Conservation (phyloP, 768 basidiomycete genomes). For the Suillus subalutaceus region DNA sequence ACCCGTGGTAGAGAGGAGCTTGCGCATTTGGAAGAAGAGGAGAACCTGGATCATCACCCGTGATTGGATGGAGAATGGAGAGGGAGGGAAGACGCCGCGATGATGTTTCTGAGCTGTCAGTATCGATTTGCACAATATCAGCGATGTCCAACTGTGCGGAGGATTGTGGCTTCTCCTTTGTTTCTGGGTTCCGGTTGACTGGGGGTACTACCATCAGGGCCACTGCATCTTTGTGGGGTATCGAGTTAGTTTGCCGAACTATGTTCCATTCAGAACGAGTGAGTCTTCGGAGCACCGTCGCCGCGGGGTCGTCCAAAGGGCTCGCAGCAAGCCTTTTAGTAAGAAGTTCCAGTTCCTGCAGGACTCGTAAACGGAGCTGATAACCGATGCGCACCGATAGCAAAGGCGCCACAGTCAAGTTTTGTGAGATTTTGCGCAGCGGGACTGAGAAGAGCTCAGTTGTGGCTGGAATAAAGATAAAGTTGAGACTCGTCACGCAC, state of each 20-base stretch:
- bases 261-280: conserved; percentile 61
- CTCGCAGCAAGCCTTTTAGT: conserved; percentile 42
- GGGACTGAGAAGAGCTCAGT: conserved; percentile 19
- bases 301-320: conserved; percentile 23
- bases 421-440: conserved; percentile 30
- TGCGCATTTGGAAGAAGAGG: conserved; percentile 33
- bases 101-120: neutral
- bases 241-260: conserved; percentile 46
- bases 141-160: conserved; percentile 26
- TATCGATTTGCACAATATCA: neutral
- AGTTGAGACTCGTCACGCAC: conserved; percentile 36
- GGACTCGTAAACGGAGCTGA: conserved; percentile 68
- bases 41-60: conserved; percentile 19
- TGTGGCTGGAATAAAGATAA: conserved; percentile 7
- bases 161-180: conserved; percentile 45
- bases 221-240: conserved; percentile 56
- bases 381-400: conserved; percentile 62
- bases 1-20: conserved; percentile 72
- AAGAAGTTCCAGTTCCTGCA: conserved; percentile 75
- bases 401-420: conserved; percentile 41
- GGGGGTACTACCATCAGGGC: conserved; percentile 76
- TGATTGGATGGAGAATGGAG: conserved; percentile 26
- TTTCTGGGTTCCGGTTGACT: conserved; percentile 53
- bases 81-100: conserved; percentile 23
- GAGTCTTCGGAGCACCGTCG: conserved; percentile 60